Base-by-base conservation (phyloP, 345 rosid genomes). In the Cardamine resedifolia region DNA sequence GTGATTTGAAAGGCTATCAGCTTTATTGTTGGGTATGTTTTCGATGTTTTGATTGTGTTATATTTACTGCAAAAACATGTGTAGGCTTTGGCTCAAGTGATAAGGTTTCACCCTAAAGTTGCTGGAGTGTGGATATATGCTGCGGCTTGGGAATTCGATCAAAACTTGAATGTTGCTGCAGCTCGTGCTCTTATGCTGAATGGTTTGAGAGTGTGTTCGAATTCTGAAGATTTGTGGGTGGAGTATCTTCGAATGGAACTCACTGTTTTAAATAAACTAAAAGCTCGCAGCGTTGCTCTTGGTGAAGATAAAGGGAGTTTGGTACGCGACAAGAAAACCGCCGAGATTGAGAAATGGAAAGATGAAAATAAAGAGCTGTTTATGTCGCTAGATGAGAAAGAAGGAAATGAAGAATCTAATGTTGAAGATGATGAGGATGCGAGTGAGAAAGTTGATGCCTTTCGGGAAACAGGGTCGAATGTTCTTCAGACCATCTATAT, bases 121-220 rank as follows among this genome's bases (percentile, higher is more conserved):
- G 85, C 92, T 0, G 91, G 83, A 38, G 87, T 90, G 64, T 93
- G 96, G 96, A 89, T 89, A 53, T 90, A 93, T 81, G 96, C 92
- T 75, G 96, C 97, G 14, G 91, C 92, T 39, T 90, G 97, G 98
- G 94, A 90, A 72, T 93, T 87, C 15, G 93, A 93, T 78, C 78
- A 81, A 30, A 88, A 90, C 76, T 78, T 88, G 62, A 90, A 90
- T 64, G 96, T 87, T 7, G 77, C 83, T 1, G 87, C 88, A 19
- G 93, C 97, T 64, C 90, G 96, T 70, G 93, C 88, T 64, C 82
- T 90, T 14, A 90, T 90, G 96, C 88, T 83, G 79, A 86, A 73
- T 65, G 97, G 96, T 38, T 79, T 90, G 81, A 83, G 97, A 70
- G 74, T 83, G 23, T 93, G 92, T 78, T 83, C 97, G 3, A 67